phyloP scores from a whole-genome alignment of 257 asterid species.

The Capsicum baccatum region DNA sequence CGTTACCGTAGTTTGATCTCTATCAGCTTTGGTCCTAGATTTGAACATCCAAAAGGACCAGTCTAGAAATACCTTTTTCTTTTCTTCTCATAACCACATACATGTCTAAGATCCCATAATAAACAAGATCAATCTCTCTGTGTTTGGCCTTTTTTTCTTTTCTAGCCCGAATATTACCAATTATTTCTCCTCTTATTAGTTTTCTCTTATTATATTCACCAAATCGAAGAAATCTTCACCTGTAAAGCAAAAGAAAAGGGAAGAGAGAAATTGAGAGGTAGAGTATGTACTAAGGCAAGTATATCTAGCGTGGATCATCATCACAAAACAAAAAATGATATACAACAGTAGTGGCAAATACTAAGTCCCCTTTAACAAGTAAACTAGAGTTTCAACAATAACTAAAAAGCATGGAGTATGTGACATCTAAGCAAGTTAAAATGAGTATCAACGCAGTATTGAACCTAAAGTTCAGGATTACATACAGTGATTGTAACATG shows the following conservation, averaged over 20 bases:
- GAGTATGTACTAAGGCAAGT: background rate
- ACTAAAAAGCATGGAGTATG: background rate
- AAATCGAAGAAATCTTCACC: constrained; percentile 3
- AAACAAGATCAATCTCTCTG: background rate
- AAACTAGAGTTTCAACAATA: constrained; percentile 2
- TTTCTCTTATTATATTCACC: background rate
- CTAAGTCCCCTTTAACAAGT: background rate
- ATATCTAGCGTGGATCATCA: background rate
- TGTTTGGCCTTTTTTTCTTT: background rate
- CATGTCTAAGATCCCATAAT: background rate
- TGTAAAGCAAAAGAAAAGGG: constrained; percentile 1
- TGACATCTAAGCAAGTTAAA: constrained; percentile 9
- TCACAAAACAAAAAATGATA: background rate
- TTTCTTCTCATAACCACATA: constrained; percentile 5
- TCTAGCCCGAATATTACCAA: background rate
- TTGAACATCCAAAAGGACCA: background rate
- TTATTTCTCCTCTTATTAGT: background rate
- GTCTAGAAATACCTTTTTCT: background rate
- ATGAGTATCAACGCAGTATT: background rate
- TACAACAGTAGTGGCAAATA: background rate
- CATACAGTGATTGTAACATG: constrained; percentile 92
- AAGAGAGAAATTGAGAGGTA: background rate
- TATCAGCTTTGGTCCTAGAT: constrained; percentile 7
- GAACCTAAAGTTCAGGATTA: constrained; percentile 18
- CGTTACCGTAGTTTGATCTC: too few relatives aligned